phyloP scores from a whole-genome alignment of 2,329 filamentous ascomycete species.

The Phaeoacremonium minimum region DNA sequence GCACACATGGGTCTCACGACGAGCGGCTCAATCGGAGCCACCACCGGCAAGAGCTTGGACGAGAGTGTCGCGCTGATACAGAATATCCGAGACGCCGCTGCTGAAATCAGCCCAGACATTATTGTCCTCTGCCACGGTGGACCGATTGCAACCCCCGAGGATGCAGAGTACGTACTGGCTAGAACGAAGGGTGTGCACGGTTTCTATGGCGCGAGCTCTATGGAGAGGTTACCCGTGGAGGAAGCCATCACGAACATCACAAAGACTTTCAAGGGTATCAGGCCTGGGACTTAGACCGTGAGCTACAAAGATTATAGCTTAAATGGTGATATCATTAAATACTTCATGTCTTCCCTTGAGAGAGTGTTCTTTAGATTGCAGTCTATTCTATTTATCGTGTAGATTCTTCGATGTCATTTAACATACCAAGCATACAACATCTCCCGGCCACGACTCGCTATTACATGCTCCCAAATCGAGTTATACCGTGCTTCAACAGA shows the following conservation, averaged over 20 bases:
- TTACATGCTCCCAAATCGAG: too few species aligned
- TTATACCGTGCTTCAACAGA: too few species aligned
- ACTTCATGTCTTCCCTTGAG: too few species aligned
- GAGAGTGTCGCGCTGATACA: conserved; percentile 60
- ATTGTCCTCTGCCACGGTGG: conserved; percentile 69
- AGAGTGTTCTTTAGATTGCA: too few species aligned
- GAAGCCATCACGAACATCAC: conserved; percentile 51
- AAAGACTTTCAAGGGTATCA: conserved; percentile 27
- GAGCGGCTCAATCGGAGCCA: conserved; percentile 59
- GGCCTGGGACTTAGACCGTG: too few species aligned
- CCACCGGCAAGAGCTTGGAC: conserved; percentile 56
- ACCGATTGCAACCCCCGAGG: conserved; percentile 59
- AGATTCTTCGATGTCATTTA: too few species aligned
- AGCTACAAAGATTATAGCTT: too few species aligned
- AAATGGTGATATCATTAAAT: too few species aligned
- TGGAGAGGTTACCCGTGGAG: conserved; percentile 67
- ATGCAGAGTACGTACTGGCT: conserved; percentile 59
- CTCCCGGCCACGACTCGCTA: too few species aligned
- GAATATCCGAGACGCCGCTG: conserved; percentile 58
- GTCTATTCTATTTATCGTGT: too few species aligned
- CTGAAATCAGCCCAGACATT: conserved; percentile 49
- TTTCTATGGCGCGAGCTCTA: conserved; percentile 67
- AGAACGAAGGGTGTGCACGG: conserved; percentile 62
- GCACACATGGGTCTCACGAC: conserved; percentile 67
- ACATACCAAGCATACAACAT: too few species aligned